Evolutionary conservation across 495 filamentous ascomycete genomes (phyloP).

Genomic region (Filosporella fistucella): DNA sequence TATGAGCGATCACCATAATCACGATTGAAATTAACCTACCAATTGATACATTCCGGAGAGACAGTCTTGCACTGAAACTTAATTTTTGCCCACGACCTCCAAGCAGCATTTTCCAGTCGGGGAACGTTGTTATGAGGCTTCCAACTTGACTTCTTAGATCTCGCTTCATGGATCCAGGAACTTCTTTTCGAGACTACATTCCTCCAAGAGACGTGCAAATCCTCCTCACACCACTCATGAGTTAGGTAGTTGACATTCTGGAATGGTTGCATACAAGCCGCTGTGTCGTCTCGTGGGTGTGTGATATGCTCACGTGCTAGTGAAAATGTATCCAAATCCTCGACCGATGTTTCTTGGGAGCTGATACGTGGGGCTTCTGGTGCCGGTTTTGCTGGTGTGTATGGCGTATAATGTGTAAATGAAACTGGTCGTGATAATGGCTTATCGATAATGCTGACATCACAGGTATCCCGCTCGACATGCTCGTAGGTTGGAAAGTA

Average conservation of each 20-base stretch:
- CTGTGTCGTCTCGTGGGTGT: background rate
- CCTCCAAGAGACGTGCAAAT: conserved; percentile 95
- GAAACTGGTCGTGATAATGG: background rate
- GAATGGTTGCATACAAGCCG: conserved; percentile 52
- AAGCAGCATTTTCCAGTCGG: conserved; percentile 90
- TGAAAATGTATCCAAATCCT: no score
- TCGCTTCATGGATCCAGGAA: conserved; percentile 60
- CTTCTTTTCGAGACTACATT: no score
- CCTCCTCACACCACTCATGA: conserved; percentile 90
- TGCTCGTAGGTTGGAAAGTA: no score
- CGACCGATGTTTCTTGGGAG: background rate
- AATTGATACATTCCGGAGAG: conserved; percentile 8
- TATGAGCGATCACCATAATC: background rate
- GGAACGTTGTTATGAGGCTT: conserved; percentile 81
- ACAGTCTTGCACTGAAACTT: conserved; percentile 72
- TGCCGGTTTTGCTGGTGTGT: background rate
- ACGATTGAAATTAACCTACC: conserved; percentile 2
- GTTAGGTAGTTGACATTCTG: conserved; percentile 94
- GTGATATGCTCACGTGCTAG: background rate
- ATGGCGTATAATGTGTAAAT: background rate
- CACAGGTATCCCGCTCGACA: no score
- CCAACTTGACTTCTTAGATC: no score
- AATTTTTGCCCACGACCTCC: conserved; percentile 93
- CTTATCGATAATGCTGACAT: no score
- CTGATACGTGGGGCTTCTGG: background rate